A percentile compares a stretch with the other conserved stretches of the same genome.
Evolutionary conservation across 345 rosid species (phyloP).

Genomic region (Durio zibethinus): DNA sequence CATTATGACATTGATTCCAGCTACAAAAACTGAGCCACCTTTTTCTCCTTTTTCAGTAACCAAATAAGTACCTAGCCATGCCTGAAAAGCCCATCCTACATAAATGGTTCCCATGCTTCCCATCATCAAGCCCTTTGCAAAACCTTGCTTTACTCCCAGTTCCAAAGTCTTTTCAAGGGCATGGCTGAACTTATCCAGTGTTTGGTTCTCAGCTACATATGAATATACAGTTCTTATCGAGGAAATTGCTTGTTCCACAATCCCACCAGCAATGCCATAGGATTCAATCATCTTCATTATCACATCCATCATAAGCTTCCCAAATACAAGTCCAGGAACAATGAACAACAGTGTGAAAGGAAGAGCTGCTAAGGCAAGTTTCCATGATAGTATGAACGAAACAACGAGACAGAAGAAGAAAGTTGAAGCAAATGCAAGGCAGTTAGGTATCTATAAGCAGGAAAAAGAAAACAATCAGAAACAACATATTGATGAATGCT

Average conservation of each 20-base stretch:
- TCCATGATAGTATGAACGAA: constrained; percentile 57
- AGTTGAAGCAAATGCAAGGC: constrained; percentile 47
- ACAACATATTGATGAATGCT: not conserved
- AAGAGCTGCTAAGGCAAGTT: constrained; percentile 50
- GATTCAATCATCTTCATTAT: constrained; percentile 57
- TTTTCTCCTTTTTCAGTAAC: constrained; percentile 54
- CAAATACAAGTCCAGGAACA: constrained; percentile 52
- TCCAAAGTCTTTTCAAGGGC: constrained; percentile 48
- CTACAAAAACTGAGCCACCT: constrained; percentile 53
- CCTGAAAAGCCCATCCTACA: constrained; percentile 64
- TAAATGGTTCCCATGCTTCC: constrained; percentile 71
- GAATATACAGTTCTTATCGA: constrained; percentile 61
- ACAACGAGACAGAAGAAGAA: constrained; percentile 51
- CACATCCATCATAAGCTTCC: constrained; percentile 62
- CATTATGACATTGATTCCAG: constrained; percentile 62
- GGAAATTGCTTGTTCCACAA: constrained; percentile 67
- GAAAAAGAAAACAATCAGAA: not conserved
- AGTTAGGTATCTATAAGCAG: constrained; percentile 51
- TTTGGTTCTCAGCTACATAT: constrained; percentile 54
- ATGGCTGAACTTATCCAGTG: constrained; percentile 39
- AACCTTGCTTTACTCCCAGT: constrained; percentile 54
- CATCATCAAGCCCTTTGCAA: constrained; percentile 64
- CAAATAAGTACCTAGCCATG: constrained; percentile 58
- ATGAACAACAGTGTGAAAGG: constrained; percentile 57
- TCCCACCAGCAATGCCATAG: constrained; percentile 60